Evolutionary conservation across 768 basidiomycete genomes (phyloP), one percentile per base, ranked within the genome.

Genomic region (Rhodotorula sphaerocarpa): DNA sequence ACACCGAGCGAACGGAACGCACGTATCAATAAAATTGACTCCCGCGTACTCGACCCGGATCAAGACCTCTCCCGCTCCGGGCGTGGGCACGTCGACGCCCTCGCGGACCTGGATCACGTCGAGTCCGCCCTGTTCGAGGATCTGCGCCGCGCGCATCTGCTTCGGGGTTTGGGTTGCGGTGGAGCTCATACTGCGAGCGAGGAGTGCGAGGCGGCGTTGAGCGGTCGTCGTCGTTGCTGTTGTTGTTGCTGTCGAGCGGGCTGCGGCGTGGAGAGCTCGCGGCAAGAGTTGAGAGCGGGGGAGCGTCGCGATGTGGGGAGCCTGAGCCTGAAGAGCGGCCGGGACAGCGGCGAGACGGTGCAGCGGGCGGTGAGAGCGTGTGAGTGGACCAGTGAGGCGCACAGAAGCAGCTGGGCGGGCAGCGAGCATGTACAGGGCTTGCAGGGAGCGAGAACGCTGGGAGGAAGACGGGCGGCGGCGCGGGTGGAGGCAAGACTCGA

Each of bases 81-180:
- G 80, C 65, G 78, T 75, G 2, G 88, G 87, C 68, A 88, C 86
- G 1, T 86, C 83, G n/a, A 85, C 66, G n/a, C n/a, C 36, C 39
- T 79, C 76, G 33, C 72, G 59, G 20, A 77, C 67, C 46, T 75
- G 42, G 47, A 91, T 78, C 41, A 88, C 86, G 55, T 92, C 88
- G 33, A 85, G 74, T 10, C 83, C 87, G 9, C 90, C 93, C 11
- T 79, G 82, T 80, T 83, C 80, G 18, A 82, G 74, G 73, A 90
- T 85, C 59, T 83, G 82, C 64, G 88, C 82, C 6, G 86, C 88
- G 47, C 86, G 80, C 72, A 86, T 80, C 14, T 79, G 85, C 39
- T 78, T 70, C 12, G 76, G 75, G n/a, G 15, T n/a, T 7, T 43
- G 42, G 14, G 44, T 39, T 57, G 41, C 33, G 27, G 36, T 61